phyloP scores from a whole-genome alignment of 2,329 filamentous ascomycete genomes.

The Pochonia chlamydosporia region DNA sequence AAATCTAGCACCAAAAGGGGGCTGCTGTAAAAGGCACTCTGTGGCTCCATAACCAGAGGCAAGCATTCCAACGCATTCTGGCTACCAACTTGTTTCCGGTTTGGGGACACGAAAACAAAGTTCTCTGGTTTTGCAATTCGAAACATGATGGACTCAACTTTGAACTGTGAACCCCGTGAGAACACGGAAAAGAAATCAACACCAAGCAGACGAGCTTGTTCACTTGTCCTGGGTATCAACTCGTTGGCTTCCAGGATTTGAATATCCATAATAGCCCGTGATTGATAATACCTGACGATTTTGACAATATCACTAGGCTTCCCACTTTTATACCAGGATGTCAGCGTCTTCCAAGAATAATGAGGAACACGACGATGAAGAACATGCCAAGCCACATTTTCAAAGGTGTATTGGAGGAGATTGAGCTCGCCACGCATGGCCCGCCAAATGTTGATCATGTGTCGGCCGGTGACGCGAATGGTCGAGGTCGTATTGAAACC shows the following conservation, averaged over 20 bases:
- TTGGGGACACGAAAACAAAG: constrained; percentile 84
- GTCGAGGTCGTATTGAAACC: constrained; percentile 91
- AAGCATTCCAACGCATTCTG: constrained; percentile 94
- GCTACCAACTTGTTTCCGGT: constrained; percentile 81
- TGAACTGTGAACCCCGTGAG: constrained; percentile 92
- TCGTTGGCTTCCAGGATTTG: constrained; percentile 89
- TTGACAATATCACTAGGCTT: constrained; percentile 66
- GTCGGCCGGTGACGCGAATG: constrained; percentile 85
- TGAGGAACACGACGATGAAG: constrained; percentile 84
- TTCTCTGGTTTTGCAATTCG: constrained; percentile 96
- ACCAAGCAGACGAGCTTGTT: constrained; percentile 87
- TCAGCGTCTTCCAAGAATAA: constrained; percentile 74
- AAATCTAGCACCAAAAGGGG: constrained; percentile 91
- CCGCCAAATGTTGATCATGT: constrained; percentile 96
- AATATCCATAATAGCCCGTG: constrained; percentile 73
- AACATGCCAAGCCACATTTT: constrained; percentile 90
- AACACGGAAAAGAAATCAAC: constrained; percentile 98
- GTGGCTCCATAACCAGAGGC: constrained; percentile 94
- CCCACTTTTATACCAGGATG: constrained; percentile 70
- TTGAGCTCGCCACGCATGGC: constrained; percentile 93
- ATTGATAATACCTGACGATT: constrained; percentile 71
- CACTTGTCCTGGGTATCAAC: constrained; percentile 79
- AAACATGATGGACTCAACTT: constrained; percentile 98
- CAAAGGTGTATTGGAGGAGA: constrained; percentile 89
- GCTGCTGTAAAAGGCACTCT: constrained; percentile 88